These are phyloP conservation scores for Skeletonema menzelii DNA, from an alignment of 108 stramenopile genomes.

Conservation along the genomic window DNA sequence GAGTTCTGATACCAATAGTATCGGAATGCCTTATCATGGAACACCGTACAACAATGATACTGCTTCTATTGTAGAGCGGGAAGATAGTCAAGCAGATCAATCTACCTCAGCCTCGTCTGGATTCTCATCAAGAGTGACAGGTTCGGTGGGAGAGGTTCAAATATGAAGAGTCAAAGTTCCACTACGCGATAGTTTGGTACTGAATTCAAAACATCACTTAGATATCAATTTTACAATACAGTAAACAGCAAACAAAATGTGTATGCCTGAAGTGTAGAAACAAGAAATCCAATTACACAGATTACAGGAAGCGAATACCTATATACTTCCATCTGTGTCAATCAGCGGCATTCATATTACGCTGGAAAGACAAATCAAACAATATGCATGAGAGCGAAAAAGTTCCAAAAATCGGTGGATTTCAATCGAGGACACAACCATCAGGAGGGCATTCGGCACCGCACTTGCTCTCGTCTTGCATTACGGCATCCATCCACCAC, in stretches of 20 bases:
- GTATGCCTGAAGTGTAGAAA: background rate
- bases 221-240: background rate
- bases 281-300: background rate
- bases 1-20: background rate
- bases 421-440: background rate
- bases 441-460: slow-evolving; percentile 42
- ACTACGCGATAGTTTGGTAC: background rate
- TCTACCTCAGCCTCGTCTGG: background rate
- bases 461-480: slow-evolving; percentile 29
- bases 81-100: background rate
- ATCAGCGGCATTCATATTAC: too few relatives aligned
- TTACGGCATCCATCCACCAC: slow-evolving; percentile 48
- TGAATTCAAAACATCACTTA: background rate
- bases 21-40: background rate
- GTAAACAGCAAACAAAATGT: background rate
- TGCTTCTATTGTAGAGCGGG: background rate
- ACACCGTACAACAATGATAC: background rate
- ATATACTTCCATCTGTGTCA: background rate
- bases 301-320: background rate
- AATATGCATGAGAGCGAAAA: background rate
- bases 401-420: background rate
- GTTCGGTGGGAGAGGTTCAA: background rate
- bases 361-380: background rate
- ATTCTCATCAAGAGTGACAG: background rate
- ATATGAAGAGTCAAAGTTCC: background rate